Percentiles rank a stretch among this genome's conserved stretches.
Evolutionary conservation across 164 flowering plant species (phyloP).

Genomic region (Protea cynaroides): DNA sequence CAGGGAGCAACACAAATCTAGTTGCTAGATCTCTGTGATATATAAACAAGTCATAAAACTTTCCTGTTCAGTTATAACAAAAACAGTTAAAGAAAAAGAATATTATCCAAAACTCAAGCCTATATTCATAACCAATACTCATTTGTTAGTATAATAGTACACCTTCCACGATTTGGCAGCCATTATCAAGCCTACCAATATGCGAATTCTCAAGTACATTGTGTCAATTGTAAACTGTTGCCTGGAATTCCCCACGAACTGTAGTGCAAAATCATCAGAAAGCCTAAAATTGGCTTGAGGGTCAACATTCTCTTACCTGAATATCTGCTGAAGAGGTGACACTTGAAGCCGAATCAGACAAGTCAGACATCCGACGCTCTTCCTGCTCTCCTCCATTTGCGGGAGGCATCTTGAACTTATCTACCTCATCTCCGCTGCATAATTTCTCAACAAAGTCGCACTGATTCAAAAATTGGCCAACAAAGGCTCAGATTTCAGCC

Average conservation of each 20-base stretch:
- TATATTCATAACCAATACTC: not conserved
- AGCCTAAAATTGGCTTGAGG: too few relatives aligned
- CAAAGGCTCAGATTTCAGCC: not conserved
- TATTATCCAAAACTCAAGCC: not conserved
- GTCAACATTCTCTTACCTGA: conserved; percentile 37
- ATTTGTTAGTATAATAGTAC: too few relatives aligned
- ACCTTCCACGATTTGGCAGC: too few relatives aligned
- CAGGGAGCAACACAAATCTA: not conserved
- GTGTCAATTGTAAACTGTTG: too few relatives aligned
- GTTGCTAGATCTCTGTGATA: not conserved
- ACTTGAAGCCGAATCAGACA: conserved; percentile 91
- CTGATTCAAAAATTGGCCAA: conserved; percentile 18
- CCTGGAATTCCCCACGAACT: not conserved
- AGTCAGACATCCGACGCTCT: conserved; percentile 91
- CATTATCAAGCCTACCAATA: too few relatives aligned
- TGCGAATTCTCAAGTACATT: too few relatives aligned
- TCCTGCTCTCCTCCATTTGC: conserved; percentile 47
- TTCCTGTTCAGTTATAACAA: too few relatives aligned
- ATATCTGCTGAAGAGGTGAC: conserved; percentile 57
- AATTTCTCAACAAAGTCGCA: conserved; percentile 16
- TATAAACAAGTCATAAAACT: too few relatives aligned
- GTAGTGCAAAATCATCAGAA: not conserved
- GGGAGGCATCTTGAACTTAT: conserved; percentile 27
- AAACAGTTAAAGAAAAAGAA: not conserved
- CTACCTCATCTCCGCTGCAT: conserved; percentile 30